Evolutionary conservation across 2,329 filamentous ascomycete species (phyloP).

Genomic region (Aspergillus alliaceus): DNA sequence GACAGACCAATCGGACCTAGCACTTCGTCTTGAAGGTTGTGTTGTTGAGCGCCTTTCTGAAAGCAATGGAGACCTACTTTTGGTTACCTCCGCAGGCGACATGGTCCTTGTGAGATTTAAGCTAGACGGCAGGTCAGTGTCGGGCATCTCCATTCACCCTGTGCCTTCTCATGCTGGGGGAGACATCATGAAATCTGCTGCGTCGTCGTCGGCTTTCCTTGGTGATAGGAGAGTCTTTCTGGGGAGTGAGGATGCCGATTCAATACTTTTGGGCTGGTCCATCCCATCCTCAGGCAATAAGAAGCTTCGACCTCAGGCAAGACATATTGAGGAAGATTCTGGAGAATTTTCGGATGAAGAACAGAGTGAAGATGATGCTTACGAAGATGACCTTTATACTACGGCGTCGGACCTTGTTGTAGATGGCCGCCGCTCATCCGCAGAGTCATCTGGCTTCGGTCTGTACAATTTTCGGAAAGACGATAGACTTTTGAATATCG

Average conservation of each 20-base stretch:
- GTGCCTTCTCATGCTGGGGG: slow-evolving; percentile 66
- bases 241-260: slow-evolving; percentile 81
- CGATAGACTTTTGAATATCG: slow-evolving; percentile 74
- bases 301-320: slow-evolving; percentile 59
- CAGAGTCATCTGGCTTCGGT: slow-evolving; percentile 33
- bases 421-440: slow-evolving; percentile 15
- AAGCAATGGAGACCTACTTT: slow-evolving; percentile 78
- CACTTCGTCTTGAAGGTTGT: slow-evolving; percentile 78
- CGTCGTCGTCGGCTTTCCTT: slow-evolving; percentile 70
- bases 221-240: slow-evolving; percentile 73
- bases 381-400: slow-evolving; percentile 54
- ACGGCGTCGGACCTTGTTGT: slow-evolving; percentile 26
- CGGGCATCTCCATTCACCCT: slow-evolving; percentile 72
- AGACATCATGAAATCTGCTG: slow-evolving; percentile 58
- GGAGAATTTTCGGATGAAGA: slow-evolving; percentile 60
- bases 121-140: slow-evolving; percentile 87
- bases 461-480: slow-evolving; percentile 74
- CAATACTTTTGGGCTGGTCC: slow-evolving; percentile 77
- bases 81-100: slow-evolving; percentile 74
- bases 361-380: slow-evolving; percentile 60
- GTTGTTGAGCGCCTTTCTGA: slow-evolving; percentile 72
- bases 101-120: slow-evolving; percentile 77
- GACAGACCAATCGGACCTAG: slow-evolving; percentile 79
- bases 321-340: slow-evolving; percentile 51
- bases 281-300: slow-evolving; percentile 61